These are phyloP conservation scores for Tremella yokohamensis DNA, from an alignment of 768 basidiomycete genomes.

Conservation along the genomic window DNA sequence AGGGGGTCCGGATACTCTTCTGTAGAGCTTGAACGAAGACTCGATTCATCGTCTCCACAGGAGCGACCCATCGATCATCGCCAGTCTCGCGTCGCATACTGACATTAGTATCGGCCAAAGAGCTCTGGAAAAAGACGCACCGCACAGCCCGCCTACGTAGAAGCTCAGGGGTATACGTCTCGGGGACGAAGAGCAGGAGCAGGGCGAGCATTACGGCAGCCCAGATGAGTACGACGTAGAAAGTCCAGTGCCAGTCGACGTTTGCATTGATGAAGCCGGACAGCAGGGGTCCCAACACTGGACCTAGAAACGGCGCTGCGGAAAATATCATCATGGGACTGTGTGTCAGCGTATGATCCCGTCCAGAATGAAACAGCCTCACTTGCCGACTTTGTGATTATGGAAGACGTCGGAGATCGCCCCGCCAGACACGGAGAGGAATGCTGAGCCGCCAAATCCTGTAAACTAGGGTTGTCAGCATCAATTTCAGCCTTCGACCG, in stretches of 20 bases:
- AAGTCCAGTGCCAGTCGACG: constrained; percentile 64
- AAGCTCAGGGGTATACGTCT: constrained; percentile 67
- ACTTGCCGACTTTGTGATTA: constrained; percentile 58
- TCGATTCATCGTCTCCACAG: constrained; percentile 58
- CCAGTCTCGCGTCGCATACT: constrained; percentile 62
- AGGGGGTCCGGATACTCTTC: constrained; percentile 66
- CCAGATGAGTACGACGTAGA: constrained; percentile 69
- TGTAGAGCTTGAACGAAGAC: constrained; percentile 57
- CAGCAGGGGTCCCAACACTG: constrained; percentile 53
- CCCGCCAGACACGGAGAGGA: constrained; percentile 64
- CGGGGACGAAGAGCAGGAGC: constrained; percentile 64
- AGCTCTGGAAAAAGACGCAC: constrained; percentile 10
- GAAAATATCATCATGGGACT: constrained; percentile 61
- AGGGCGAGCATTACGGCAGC: constrained; percentile 58
- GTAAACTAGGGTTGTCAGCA: constrained; percentile 45
- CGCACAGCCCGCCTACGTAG: constrained; percentile 63
- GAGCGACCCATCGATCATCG: constrained; percentile 59
- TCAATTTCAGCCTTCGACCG: neutral
- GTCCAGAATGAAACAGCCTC: constrained; percentile 14
- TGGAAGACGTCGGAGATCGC: constrained; percentile 61
- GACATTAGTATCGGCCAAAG: neutral
- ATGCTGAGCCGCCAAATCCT: constrained; percentile 60
- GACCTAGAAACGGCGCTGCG: constrained; percentile 60
- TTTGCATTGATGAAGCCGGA: constrained; percentile 66
- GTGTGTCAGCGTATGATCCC: constrained; percentile 10